These are phyloP conservation scores for Suhomyces panamericanus DNA, from an alignment of 1,139 yeast genomes.

Conservation along the genomic window DNA sequence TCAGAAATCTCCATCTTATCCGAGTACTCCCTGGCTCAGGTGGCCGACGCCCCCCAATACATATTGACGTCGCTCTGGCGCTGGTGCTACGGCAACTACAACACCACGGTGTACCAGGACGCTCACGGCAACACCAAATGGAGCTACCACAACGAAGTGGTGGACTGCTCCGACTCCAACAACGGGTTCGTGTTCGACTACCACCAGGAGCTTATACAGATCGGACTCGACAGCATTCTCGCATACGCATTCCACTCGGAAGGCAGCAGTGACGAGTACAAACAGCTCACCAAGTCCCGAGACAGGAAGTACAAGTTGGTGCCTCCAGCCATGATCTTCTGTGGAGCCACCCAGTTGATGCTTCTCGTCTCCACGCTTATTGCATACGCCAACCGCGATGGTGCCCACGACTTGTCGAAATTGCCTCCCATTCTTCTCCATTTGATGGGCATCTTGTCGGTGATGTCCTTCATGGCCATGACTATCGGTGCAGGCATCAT, in stretches of 20 bases:
- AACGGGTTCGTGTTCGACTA: slow-evolving; percentile 44
- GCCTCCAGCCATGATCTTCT: slow-evolving; percentile 27
- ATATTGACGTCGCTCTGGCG: slow-evolving; percentile 42
- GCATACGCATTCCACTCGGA: slow-evolving; percentile 44
- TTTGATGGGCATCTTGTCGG: slow-evolving; percentile 32
- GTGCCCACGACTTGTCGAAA: slow-evolving; percentile 29
- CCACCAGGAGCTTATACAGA: slow-evolving; percentile 35
- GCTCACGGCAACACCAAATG: slow-evolving; percentile 16
- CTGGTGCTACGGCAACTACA: slow-evolving; percentile 51
- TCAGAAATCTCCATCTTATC: slow-evolving; percentile 51
- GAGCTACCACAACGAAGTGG: slow-evolving; percentile 20
- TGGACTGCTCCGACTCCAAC: slow-evolving; percentile 21
- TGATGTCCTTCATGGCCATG: slow-evolving; percentile 34
- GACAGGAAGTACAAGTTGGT: slow-evolving; percentile 21
- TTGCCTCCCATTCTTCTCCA: slow-evolving; percentile 34
- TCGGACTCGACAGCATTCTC: slow-evolving; percentile 46
- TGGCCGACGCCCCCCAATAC: slow-evolving; percentile 53
- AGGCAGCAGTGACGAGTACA: slow-evolving; percentile 23
- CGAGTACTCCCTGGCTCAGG: slow-evolving; percentile 48
- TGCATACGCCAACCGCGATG: slow-evolving; percentile 37
- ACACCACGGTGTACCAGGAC: slow-evolving; percentile 20
- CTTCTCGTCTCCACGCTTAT: slow-evolving; percentile 32
- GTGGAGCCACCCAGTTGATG: slow-evolving; percentile 26
- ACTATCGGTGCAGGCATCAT: slow-evolving; percentile 29
- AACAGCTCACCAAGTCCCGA: slow-evolving; percentile 21